phyloP scores from a whole-genome alignment of 2,329 filamentous ascomycete species.

The Ceratocystis alfenasii region DNA sequence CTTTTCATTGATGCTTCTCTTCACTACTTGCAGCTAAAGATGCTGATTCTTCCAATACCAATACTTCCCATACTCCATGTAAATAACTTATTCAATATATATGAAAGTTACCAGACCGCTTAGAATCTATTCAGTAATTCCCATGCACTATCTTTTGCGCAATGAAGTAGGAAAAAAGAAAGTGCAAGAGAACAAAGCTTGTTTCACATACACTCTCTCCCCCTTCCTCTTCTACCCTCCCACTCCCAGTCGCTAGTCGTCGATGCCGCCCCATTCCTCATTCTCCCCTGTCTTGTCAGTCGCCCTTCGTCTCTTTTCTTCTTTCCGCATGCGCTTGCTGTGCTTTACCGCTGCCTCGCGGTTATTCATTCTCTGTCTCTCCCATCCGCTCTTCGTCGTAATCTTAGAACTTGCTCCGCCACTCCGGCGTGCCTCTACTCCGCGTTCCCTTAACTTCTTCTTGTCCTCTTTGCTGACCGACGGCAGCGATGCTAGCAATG shows the following conservation, averaged over 20 bases:
- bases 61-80: background rate
- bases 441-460: conserved; percentile 68
- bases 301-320: conserved; percentile 24
- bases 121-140: background rate
- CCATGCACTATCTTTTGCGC: too few relatives aligned
- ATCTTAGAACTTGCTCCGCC: conserved; percentile 49
- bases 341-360: conserved; percentile 49
- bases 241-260: conserved; percentile 25
- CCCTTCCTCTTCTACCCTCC: background rate
- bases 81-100: background rate
- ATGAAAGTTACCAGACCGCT: background rate
- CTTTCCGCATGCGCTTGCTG: conserved; percentile 44
- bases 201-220: background rate
- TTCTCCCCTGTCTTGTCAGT: conserved; percentile 23
- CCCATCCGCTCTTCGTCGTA: conserved; percentile 69
- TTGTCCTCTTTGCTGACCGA: conserved; percentile 72
- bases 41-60: background rate
- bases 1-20: background rate
- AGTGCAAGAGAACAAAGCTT: background rate
- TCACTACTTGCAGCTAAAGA: background rate
- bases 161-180: background rate
- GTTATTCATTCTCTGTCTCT: conserved; percentile 57
- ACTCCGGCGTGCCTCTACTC: conserved; percentile 57
- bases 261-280: conserved; percentile 40
- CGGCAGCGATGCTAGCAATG: conserved; percentile 79